Base-by-base conservation (phyloP, 352 stramenopile genomes). In the Phytopythium kandeliae region DNA sequence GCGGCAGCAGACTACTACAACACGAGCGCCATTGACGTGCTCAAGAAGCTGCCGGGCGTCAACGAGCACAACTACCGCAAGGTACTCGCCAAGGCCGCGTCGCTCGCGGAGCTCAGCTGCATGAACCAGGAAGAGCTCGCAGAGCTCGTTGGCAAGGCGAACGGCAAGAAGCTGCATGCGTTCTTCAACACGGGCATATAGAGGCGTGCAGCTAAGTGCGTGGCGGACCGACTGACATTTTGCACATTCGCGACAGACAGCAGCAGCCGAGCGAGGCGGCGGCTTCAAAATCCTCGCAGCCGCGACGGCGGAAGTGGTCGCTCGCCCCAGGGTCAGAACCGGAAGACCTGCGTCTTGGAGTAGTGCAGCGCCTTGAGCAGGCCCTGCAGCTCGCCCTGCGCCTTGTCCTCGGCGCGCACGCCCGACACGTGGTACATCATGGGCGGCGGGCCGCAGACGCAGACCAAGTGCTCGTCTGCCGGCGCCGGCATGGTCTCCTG, bases 31-130 rank as follows among this genome's bases (percentile, higher is more conserved):
- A 76, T 97, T 55, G 89, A 98, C 46, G 88, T 99, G 56, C 70
- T 99, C 17, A 85, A 97, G 44, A 86, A 96, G 49, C 72, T 99
- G 41, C 96, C 96, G 3, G 96, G 96, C n/a, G 89, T 99, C 54
- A 98, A 85, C 50, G 76, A 94, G 36, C 73, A 97, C 58, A 98
- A 98, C 70, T 94, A 83, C 54, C 68, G 86, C 26, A 82, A 83
- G 33, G 67, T 98, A 19, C 50, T 94, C 13, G 55, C 60, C 16
- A 75, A 70, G 15, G 80, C 93, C 46, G 63, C 73, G 37, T 91
- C 71, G 49, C 64, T 97, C 9, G 80, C 81, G 1, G 80, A 92
- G 25, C 73, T 97, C 15, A 90, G 72, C 26, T 55, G 48, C n/a
- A 54, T 88, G 48, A 64, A 65, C n/a, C 57, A 87, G 36, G 67